These are phyloP conservation scores for Zygoascus meyerae DNA, from an alignment of 1,139 yeast species.

Conservation along the genomic window DNA sequence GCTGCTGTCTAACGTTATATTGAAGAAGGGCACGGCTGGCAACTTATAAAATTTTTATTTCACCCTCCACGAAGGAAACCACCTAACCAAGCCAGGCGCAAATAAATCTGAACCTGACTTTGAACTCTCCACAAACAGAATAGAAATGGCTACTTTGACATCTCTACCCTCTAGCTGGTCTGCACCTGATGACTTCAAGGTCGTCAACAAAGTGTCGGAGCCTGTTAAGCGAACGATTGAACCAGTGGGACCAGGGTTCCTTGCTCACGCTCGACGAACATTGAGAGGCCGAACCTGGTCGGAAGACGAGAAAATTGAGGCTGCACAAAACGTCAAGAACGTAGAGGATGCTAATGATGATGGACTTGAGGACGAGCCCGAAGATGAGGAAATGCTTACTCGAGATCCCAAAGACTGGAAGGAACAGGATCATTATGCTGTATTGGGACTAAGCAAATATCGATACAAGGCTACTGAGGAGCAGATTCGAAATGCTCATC, in stretches of 20 bases:
- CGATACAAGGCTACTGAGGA: slow-evolving; percentile 90
- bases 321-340: slow-evolving; percentile 75
- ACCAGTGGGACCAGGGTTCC: slow-evolving; percentile 93
- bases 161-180: slow-evolving; percentile 26
- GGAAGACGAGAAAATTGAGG: slow-evolving; percentile 90
- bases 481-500: slow-evolving; percentile 93
- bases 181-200: slow-evolving; percentile 30
- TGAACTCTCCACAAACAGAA: slow-evolving; percentile 14
- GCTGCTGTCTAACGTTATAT: too few relatives aligned
- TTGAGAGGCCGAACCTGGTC: slow-evolving; percentile 98
- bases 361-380: slow-evolving; percentile 74
- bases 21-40: not conserved
- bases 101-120: not conserved
- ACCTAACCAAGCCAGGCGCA: not conserved
- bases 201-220: slow-evolving; percentile 42
- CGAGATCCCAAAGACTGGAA: slow-evolving; percentile 99
- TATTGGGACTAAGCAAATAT: slow-evolving; percentile 85
- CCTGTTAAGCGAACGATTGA: slow-evolving; percentile 84
- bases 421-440: slow-evolving; percentile 92
- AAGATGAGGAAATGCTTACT: slow-evolving; percentile 60
- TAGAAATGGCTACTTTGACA: slow-evolving; percentile 1
- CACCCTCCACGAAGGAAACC: not conserved
- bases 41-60: not conserved
- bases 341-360: slow-evolving; percentile 68
- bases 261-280: slow-evolving; percentile 96